These are phyloP conservation scores for Leccinum variicolor DNA, from an alignment of 768 basidiomycete species.

Conservation along the genomic window DNA sequence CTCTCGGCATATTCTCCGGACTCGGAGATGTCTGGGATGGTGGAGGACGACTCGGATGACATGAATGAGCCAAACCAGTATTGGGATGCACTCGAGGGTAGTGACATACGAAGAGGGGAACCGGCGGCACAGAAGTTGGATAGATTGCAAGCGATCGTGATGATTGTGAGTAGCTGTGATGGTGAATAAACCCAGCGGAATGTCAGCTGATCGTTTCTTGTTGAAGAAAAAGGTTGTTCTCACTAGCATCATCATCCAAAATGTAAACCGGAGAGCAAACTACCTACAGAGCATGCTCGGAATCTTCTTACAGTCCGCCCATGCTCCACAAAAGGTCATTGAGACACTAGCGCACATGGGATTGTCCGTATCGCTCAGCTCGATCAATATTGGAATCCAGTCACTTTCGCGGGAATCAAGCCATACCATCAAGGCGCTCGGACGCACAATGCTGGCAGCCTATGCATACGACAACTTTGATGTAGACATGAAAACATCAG, in stretches of 20 bases:
- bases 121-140: too few species aligned
- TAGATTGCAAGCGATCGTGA: too few species aligned
- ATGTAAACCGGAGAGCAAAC: not conserved
- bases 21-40: too few species aligned
- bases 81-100: too few species aligned
- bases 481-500: not conserved
- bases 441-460: not conserved
- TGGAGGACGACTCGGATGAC: too few species aligned
- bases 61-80: too few species aligned
- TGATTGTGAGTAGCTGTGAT: too few species aligned
- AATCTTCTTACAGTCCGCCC: constrained; percentile 1
- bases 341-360: not conserved
- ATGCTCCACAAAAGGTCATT: constrained; percentile 1
- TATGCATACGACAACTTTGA: constrained; percentile 10
- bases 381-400: not conserved
- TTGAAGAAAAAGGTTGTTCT: not conserved
- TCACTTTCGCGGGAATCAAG: not conserved
- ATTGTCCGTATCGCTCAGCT: not conserved
- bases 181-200: too few species aligned
- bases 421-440: not conserved
- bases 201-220: too few species aligned
- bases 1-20: too few species aligned
- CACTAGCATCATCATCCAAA: not conserved
- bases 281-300: not conserved
- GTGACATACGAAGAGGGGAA: too few species aligned